These are phyloP conservation scores for Quercus alba DNA, from an alignment of 306 rosid genomes.

Conservation along the genomic window DNA sequence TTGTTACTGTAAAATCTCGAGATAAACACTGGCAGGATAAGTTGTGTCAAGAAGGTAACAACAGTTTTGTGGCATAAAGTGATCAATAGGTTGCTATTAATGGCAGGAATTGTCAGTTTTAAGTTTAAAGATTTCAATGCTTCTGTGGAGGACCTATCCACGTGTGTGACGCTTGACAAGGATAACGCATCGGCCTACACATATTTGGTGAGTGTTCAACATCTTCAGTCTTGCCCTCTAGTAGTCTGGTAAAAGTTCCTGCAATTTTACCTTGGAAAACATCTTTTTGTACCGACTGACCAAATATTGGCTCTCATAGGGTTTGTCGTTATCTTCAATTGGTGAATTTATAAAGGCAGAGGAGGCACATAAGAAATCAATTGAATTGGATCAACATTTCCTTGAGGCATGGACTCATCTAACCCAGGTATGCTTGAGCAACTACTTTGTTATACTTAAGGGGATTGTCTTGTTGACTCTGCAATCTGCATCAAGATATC, in stretches of 20 bases:
- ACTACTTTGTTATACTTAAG: conserved; percentile 13
- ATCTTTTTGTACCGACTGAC: conserved; percentile 21
- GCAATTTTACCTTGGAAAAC: conserved; percentile 10
- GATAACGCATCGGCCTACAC: conserved; percentile 77
- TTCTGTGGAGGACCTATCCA: conserved; percentile 73
- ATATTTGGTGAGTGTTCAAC: conserved; percentile 60
- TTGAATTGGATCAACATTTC: conserved; percentile 66
- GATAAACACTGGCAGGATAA: not conserved
- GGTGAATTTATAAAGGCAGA: conserved; percentile 80
- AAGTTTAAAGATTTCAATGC: conserved; percentile 75
- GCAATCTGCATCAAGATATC: not conserved
- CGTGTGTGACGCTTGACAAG: conserved; percentile 67
- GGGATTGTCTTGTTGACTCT: not conserved
- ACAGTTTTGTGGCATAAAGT: not conserved
- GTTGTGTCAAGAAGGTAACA: not conserved
- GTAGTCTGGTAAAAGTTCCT: conserved; percentile 20
- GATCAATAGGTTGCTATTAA: conserved; percentile 1
- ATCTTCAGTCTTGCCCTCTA: conserved; percentile 10
- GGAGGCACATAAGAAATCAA: conserved; percentile 79
- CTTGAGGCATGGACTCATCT: conserved; percentile 90
- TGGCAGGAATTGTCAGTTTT: conserved; percentile 76
- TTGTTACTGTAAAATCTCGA: not conserved
- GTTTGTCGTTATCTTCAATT: conserved; percentile 74
- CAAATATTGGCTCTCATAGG: conserved; percentile 42
- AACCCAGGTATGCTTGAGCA: conserved; percentile 56